phyloP scores from a whole-genome alignment of 805 yeast genomes.

The Metschnikowia amazonensis region DNA sequence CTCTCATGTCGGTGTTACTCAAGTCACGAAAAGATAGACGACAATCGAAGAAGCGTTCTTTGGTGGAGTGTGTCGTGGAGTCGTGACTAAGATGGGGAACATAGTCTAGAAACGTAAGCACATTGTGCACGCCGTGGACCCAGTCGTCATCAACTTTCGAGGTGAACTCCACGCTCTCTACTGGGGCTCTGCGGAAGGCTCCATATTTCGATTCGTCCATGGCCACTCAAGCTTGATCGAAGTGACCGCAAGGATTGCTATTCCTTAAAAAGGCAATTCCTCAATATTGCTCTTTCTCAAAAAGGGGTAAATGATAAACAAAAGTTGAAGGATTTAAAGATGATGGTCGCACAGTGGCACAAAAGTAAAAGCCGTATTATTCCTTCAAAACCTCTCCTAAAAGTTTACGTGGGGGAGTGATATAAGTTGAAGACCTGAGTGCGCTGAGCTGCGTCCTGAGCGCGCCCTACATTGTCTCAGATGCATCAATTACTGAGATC shows the following conservation, averaged over 20 bases:
- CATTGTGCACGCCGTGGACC: conserved; percentile 22
- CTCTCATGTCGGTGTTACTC: not conserved
- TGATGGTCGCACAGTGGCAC: not conserved
- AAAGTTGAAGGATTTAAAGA: not conserved
- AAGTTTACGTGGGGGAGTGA: not conserved
- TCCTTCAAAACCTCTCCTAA: too few species aligned
- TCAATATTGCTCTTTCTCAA: not conserved
- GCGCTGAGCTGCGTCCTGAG: conserved; percentile 2
- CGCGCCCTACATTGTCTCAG: conserved; percentile 1
- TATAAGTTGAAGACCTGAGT: not conserved
- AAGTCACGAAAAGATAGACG: conserved; percentile 2
- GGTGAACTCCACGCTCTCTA: conserved; percentile 8
- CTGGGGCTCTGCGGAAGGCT: conserved; percentile 6
- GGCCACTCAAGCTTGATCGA: not conserved
- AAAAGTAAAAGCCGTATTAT: not conserved
- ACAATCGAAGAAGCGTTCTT: not conserved
- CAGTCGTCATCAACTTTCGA: conserved; percentile 5
- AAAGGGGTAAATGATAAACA: not conserved
- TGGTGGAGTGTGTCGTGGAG: not conserved
- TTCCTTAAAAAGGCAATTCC: not conserved
- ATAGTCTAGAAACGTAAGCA: conserved; percentile 12
- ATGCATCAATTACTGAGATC: not conserved
- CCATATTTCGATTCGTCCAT: conserved; percentile 3
- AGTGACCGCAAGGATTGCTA: not conserved
- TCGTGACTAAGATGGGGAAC: not conserved